Conservation (phyloP, 176 grass and related monocot species). For the Oryza australiensis region DNA sequence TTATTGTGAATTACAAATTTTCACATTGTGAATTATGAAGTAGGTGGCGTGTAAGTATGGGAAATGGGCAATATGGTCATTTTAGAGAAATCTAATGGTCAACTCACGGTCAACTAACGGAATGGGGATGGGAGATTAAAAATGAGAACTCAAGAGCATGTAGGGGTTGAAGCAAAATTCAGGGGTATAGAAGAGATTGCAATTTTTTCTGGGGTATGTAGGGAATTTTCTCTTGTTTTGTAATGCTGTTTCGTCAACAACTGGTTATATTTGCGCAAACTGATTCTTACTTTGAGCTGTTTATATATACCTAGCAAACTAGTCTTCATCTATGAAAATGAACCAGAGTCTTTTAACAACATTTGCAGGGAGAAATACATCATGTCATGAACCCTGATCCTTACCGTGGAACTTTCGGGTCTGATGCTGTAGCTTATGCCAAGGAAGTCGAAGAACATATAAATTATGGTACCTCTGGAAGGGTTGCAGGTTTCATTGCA, state of each 20-base stretch:
- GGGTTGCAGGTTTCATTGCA: slow-evolving; percentile 93
- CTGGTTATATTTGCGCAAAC: neutral
- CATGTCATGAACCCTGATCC: slow-evolving; percentile 98
- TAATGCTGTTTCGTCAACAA: neutral
- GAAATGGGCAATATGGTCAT: too few species aligned
- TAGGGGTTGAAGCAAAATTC: too few species aligned
- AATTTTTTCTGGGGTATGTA: too few species aligned
- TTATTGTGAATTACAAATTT: too few species aligned
- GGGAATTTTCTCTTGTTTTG: too few species aligned
- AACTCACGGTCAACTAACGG: too few species aligned
- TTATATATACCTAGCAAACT: neutral
- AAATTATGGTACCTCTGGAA: slow-evolving; percentile 76
- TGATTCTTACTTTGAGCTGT: neutral
- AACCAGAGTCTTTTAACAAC: neutral
- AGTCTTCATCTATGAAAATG: neutral
- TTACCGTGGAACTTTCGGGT: slow-evolving; percentile 77
- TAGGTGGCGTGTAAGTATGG: too few species aligned
- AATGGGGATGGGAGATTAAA: too few species aligned
- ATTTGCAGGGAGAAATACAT: slow-evolving; percentile 88
- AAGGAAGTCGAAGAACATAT: slow-evolving; percentile 93
- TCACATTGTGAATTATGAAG: too few species aligned
- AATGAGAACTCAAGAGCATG: too few species aligned
- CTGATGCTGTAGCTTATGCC: slow-evolving; percentile 70
- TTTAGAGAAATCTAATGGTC: too few species aligned
- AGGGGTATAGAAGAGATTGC: too few species aligned